phyloP scores from a whole-genome alignment of 2,329 filamentous ascomycete species.

The Tricladium varicosporioides region DNA sequence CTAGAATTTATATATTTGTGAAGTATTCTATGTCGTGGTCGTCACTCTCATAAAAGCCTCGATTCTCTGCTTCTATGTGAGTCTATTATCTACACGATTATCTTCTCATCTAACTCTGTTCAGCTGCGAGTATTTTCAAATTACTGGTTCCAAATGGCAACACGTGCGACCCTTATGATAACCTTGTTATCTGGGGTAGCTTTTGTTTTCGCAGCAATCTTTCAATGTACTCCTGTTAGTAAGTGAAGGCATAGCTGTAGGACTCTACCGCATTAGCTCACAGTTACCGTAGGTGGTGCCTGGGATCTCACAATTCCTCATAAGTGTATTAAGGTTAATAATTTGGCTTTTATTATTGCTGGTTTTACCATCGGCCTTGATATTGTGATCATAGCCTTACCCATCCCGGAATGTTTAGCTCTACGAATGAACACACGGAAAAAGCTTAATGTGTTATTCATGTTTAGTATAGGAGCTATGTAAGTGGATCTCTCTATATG shows the following conservation, averaged over 20 bases:
- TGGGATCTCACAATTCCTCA: conserved; percentile 16
- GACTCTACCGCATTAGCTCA: neutral
- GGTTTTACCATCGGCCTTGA: conserved; percentile 70
- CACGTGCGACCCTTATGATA: neutral
- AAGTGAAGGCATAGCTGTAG: neutral
- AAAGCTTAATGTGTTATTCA: conserved; percentile 65
- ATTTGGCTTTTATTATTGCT: conserved; percentile 63
- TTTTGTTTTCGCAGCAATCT: conserved; percentile 15
- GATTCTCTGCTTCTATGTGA: conserved; percentile 22
- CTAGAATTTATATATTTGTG: conserved; percentile 17
- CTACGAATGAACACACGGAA: conserved; percentile 63
- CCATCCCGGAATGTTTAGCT: conserved; percentile 60
- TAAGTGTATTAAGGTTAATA: conserved; percentile 59
- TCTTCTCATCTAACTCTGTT: neutral
- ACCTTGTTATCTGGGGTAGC: conserved; percentile 9
- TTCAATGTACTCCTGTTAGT: conserved; percentile 25
- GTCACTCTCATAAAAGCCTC: conserved; percentile 18
- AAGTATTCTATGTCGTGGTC: conserved; percentile 15
- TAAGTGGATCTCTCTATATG: conserved; percentile 38
- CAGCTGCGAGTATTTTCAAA: conserved; percentile 20
- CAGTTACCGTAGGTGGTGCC: conserved; percentile 6
- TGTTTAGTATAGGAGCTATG: conserved; percentile 66
- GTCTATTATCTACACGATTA: neutral
- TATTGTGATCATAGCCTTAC: conserved; percentile 61
- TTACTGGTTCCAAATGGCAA: conserved; percentile 1